Conservation (phyloP, 2,329 filamentous ascomycete genomes). For the Apiospora malaysiana region DNA sequence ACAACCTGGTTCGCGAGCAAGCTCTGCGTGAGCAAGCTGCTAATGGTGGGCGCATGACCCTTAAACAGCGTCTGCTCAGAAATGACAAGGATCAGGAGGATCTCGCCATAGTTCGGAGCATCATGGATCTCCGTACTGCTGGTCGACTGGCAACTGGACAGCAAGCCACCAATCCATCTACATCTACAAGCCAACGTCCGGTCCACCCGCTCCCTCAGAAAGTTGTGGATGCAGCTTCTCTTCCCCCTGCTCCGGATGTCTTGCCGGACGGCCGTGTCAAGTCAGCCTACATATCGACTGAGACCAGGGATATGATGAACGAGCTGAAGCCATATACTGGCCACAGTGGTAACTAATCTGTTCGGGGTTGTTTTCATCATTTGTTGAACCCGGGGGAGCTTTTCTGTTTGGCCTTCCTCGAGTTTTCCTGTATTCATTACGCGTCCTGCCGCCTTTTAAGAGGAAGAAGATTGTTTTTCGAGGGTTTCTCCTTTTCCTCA, state of each 20-base stretch:
- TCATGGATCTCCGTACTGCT: constrained; percentile 68
- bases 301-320: constrained; percentile 16
- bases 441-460: not conserved
- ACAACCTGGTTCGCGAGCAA: constrained; percentile 66
- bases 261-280: constrained; percentile 21
- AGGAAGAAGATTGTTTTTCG: not conserved
- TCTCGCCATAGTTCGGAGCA: constrained; percentile 67
- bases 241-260: constrained; percentile 10
- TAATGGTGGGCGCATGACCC: constrained; percentile 69
- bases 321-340: constrained; percentile 11
- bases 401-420: not conserved
- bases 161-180: constrained; percentile 40
- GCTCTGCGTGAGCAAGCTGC: constrained; percentile 68
- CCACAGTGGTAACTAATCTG: not conserved
- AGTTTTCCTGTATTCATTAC: constrained; percentile 2
- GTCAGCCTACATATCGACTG: constrained; percentile 20
- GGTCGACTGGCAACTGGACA: constrained; percentile 47
- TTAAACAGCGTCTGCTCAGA: constrained; percentile 68
- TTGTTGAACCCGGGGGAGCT: not conserved
- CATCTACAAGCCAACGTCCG: constrained; percentile 28
- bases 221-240: constrained; percentile 10
- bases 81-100: constrained; percentile 75
- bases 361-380: not conserved
- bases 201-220: constrained; percentile 20
- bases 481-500: not conserved